Base-by-base conservation (phyloP, 768 basidiomycete genomes). In the Cyclocybe cylindracea region DNA sequence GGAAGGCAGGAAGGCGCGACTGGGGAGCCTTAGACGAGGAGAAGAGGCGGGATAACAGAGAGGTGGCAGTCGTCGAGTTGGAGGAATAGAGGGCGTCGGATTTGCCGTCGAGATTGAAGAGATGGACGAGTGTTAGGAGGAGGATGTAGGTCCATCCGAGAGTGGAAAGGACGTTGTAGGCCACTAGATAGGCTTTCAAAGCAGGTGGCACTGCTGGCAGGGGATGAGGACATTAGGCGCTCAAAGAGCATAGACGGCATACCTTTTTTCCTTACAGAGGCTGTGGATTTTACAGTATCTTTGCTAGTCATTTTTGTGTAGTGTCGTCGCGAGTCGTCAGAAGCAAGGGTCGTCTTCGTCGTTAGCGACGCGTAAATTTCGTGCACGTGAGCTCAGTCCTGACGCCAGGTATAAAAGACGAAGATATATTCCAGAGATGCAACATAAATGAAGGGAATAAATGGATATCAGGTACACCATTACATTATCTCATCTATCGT, bases 81-180 rank as follows among this genome's bases (percentile, higher is more conserved):
- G 59, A 46, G 14, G 57, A 36, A 18, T 57, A 33, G 16, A 69
- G 40, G 14, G 57, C 51, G 36, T 71, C 66, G 10, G 73, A 70
- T 33, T 68, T 59, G 44, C 76, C 74, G 40, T 78, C 76, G 35
- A 75, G 58, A 48, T 77, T 70, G 59, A 71, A 62, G 54, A 89
- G 64, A 61, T 84, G 80, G 54, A 69, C 57, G 57, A 85, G 48
- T 50, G 83, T 82, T 44, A 73, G 64, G 62, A 75, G 53, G 59
- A 96, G 84, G 53, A 96, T 70, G 67, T 83, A 82, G 0, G 68
- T 67, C 95, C 95, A 98, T 40, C 86, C 87, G 10, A 84, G 42
- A 0, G 87, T 75, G 0, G 92, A 94, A 34, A 86, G 61, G 56
- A 79, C 59, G 71, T 98, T 97, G 79, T 94, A 98, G 0, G 72